Percentiles rank a stretch among this genome's conserved stretches.
These are phyloP conservation scores for Ceraceosorus guamensis DNA, from an alignment of 1,284 basidiomycete species.

Conservation along the genomic window DNA sequence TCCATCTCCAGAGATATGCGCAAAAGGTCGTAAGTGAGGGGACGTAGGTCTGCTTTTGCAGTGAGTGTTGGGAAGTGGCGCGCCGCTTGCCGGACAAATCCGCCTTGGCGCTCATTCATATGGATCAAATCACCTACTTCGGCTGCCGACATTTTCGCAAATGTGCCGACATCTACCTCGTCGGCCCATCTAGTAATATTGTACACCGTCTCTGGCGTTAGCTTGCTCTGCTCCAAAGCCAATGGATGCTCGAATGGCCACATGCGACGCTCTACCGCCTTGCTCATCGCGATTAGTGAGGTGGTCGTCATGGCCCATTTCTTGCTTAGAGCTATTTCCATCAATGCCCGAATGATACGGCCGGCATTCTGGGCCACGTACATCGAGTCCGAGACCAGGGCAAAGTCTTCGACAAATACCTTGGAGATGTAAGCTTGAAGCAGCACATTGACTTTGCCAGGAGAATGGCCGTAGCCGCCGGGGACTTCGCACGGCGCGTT, in stretches of 20 bases:
- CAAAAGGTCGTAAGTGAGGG: constrained; percentile 70
- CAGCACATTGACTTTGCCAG: constrained; percentile 91
- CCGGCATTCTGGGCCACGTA: constrained; percentile 78
- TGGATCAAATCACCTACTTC: constrained; percentile 79
- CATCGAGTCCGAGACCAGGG: constrained; percentile 86
- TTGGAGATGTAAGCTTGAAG: constrained; percentile 84
- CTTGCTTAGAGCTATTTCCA: constrained; percentile 86
- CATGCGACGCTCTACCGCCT: constrained; percentile 62
- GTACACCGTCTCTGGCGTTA: constrained; percentile 59
- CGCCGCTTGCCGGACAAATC: constrained; percentile 70
- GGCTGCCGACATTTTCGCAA: constrained; percentile 65
- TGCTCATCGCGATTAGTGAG: constrained; percentile 83
- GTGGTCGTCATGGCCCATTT: constrained; percentile 79
- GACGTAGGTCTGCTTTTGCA: constrained; percentile 65
- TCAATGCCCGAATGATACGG: constrained; percentile 82
- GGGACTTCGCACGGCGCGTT: constrained; percentile 52
- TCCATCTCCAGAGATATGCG: constrained; percentile 64
- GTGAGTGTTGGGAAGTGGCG: constrained; percentile 73
- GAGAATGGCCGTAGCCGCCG: constrained; percentile 68
- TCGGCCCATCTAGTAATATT: constrained; percentile 75
- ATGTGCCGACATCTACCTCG: constrained; percentile 69
- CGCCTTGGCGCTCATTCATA: constrained; percentile 77
- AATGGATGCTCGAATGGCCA: constrained; percentile 97
- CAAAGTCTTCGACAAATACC: constrained; percentile 81
- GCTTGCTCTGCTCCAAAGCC: constrained; percentile 57